Evolutionary conservation across 345 rosid genomes (phyloP).

Genomic region (Melaleuca alternifolia): DNA sequence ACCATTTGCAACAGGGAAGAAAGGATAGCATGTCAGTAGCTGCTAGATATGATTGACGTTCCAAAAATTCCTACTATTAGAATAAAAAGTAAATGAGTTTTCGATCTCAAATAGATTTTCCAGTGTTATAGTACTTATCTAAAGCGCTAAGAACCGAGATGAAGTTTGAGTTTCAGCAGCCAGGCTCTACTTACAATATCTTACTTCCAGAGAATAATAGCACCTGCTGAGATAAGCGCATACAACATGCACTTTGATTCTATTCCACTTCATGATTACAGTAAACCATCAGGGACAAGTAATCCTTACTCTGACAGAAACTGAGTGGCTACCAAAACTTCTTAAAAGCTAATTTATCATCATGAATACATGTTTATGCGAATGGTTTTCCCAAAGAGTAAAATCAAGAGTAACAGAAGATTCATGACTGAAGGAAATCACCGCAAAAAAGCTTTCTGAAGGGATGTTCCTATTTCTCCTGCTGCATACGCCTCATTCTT

Average conservation of each 20-base stretch:
- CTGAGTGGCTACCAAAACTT: background rate
- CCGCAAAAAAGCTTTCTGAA: slow-evolving; percentile 84
- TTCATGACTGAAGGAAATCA: background rate
- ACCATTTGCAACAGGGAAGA: background rate
- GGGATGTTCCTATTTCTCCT: slow-evolving; percentile 66
- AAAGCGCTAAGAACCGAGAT: background rate
- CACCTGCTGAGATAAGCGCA: background rate
- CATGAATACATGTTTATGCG: background rate
- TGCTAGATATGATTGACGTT: background rate
- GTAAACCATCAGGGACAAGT: background rate
- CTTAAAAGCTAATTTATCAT: background rate
- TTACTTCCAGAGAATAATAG: background rate
- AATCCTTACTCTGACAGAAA: background rate
- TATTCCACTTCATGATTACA: background rate
- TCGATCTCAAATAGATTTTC: background rate
- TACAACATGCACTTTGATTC: background rate
- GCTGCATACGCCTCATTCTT: slow-evolving; percentile 58
- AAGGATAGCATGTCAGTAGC: background rate
- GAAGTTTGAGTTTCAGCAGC: background rate
- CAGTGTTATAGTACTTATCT: background rate
- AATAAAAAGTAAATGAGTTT: background rate
- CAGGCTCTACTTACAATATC: background rate
- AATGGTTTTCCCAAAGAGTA: background rate
- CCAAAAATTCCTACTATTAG: background rate
- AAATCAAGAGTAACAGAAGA: background rate